Percentiles rank a stretch among this genome's conserved stretches.
These are phyloP conservation scores for Vitis rupestris DNA, from an alignment of 164 flowering plant genomes.

Conservation along the genomic window DNA sequence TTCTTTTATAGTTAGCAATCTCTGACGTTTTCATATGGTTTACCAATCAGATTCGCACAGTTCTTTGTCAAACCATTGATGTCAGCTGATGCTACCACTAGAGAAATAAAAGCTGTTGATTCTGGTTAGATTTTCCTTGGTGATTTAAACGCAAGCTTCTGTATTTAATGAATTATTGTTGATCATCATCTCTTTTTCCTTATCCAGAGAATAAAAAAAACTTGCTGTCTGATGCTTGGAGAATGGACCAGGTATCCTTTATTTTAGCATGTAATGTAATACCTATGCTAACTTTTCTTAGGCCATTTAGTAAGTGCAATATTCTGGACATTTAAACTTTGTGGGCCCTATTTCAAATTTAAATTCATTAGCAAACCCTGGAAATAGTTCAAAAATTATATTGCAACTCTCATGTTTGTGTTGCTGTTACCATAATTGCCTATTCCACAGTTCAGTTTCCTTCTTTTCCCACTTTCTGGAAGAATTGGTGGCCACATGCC, in stretches of 20 bases:
- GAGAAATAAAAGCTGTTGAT: slow-evolving; percentile 97
- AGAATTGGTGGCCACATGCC: too few species aligned
- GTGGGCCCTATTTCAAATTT: too few species aligned
- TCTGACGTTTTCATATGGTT: slow-evolving; percentile 9
- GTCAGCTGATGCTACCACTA: slow-evolving; percentile 91
- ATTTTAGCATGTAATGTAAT: too few species aligned
- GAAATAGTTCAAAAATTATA: too few species aligned
- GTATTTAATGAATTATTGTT: slow-evolving; percentile 4
- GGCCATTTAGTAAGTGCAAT: too few species aligned
- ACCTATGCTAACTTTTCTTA: too few species aligned
- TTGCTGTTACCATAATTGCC: too few species aligned
- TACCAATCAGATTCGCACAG: slow-evolving; percentile 74
- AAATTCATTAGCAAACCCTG: too few species aligned
- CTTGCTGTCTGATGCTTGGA: slow-evolving; percentile 83
- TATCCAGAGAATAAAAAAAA: slow-evolving; percentile 85
- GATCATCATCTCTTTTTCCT: slow-evolving; percentile 7
- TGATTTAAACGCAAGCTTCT: background rate
- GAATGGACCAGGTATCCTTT: slow-evolving; percentile 79
- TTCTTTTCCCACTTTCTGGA: too few species aligned
- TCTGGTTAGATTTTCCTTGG: slow-evolving; percentile 57
- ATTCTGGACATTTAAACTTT: too few species aligned
- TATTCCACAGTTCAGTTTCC: too few species aligned
- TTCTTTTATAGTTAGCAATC: slow-evolving; percentile 1
- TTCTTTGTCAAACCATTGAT: slow-evolving; percentile 91
- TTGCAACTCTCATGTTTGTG: too few species aligned